phyloP scores from a whole-genome alignment of 495 filamentous ascomycete species.

The Collariella sp. region DNA sequence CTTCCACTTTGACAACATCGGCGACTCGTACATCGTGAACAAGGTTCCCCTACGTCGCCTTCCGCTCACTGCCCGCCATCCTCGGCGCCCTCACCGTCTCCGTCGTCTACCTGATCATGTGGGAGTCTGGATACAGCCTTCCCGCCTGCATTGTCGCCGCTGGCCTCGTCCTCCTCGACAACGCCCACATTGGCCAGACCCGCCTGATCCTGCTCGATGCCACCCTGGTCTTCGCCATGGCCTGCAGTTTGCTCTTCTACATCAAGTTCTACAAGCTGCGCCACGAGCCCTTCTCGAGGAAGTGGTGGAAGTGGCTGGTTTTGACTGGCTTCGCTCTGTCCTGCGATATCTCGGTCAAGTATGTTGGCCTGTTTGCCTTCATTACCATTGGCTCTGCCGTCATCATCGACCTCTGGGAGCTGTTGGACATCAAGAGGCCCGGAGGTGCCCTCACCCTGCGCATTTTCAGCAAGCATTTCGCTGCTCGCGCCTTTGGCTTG shows the following conservation, averaged over 20 bases:
- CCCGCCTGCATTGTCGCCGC: conserved; percentile 84
- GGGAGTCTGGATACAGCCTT: conserved; percentile 95
- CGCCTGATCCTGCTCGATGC: conserved; percentile 92
- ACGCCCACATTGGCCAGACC: conserved; percentile 96
- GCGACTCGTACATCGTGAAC: conserved; percentile 94
- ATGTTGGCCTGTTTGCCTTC: conserved; percentile 94
- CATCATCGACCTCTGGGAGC: conserved; percentile 86
- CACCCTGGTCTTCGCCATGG: conserved; percentile 90
- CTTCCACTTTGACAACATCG: conserved; percentile 98
- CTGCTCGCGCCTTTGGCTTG: conserved; percentile 70
- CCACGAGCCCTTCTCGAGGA: conserved; percentile 78
- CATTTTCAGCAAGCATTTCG: conserved; percentile 83
- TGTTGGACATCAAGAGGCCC: conserved; percentile 77
- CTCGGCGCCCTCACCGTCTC: conserved; percentile 88
- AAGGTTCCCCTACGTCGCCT: conserved; percentile 94
- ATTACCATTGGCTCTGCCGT: conserved; percentile 94
- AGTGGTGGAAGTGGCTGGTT: conserved; percentile 99
- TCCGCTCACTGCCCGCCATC: conserved; percentile 85
- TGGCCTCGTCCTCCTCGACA: conserved; percentile 87
- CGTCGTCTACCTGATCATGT: conserved; percentile 96
- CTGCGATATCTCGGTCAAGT: conserved; percentile 97
- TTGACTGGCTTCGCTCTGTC: conserved; percentile 88
- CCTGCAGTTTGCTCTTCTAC: conserved; percentile 84
- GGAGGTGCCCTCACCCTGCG: conserved; percentile 66
- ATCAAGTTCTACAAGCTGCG: conserved; percentile 96